Evolutionary conservation across 2,329 filamentous ascomycete species (phyloP).

Genomic region (Scytalidium lignicola): DNA sequence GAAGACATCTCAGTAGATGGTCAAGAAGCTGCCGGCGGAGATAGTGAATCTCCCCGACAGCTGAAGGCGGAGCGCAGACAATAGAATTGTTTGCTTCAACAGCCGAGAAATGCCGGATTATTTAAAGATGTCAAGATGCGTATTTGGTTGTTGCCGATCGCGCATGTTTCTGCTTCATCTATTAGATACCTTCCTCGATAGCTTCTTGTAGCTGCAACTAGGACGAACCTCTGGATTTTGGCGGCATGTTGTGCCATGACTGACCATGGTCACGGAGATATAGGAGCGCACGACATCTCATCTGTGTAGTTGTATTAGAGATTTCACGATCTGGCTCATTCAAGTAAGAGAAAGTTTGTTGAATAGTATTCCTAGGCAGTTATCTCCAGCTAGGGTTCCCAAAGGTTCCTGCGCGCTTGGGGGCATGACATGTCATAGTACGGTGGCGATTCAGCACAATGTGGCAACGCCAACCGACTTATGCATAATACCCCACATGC

Average conservation of each 20-base stretch:
- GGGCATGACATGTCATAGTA: not conserved
- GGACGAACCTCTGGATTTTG: not conserved
- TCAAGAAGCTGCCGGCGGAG: not conserved
- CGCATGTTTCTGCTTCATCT: not conserved
- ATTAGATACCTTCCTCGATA: not conserved
- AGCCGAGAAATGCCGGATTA: not conserved
- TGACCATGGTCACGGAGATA: not conserved
- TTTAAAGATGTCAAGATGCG: not conserved
- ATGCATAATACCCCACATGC: not conserved
- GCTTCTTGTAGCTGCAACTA: not conserved
- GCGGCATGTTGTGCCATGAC: not conserved
- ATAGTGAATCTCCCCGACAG: not conserved
- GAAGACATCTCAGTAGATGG: constrained; percentile 22
- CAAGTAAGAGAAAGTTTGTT: not conserved
- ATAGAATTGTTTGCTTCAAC: not conserved
- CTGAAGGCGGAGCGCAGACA: not conserved
- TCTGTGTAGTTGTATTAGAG: not conserved
- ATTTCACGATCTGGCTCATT: not conserved
- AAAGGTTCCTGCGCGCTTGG: not conserved
- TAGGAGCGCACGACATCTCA: not conserved
- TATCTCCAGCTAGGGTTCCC: not conserved
- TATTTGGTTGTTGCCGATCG: not conserved
- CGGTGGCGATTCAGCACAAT: not conserved
- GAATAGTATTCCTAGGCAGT: not conserved
- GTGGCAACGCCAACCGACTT: not conserved